Base-by-base conservation (phyloP, 2,329 filamentous ascomycete genomes). In the Diaporthe sp. region DNA sequence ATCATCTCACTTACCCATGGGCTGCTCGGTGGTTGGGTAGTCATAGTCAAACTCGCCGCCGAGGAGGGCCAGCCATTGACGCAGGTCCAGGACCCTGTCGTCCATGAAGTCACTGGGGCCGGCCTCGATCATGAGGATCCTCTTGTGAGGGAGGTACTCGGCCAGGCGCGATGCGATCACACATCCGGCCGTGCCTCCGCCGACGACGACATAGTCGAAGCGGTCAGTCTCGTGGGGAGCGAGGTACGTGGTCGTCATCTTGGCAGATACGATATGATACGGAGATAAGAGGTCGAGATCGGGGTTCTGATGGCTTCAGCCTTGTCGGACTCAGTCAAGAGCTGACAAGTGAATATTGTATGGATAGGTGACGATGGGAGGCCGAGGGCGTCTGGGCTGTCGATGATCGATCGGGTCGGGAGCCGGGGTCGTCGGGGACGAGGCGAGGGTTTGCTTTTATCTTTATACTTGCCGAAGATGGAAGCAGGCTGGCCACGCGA, bases 1-100 rank as follows among this genome's bases (percentile, higher is more conserved):
- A 39, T 5, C 37, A 39, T 39, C 1, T 73, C 49, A 84, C 84
- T 81, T 86, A 90, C 89, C 90, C 87, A 92, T 97, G 78, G 95
- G 95, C 87, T 98, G 95, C 86, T 97, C 95, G 65, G 92, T 95
- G 55, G 95, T 98, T 81, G 91, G 91, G 85, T 98, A 98, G 85
- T 98, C 95, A 85, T 96, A 98, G 86, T 98, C 95, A 77, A 98
- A 90, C 82, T 98, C 92, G 81, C 95, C 94, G 78, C 95, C 95
- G 39, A 98, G 91, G 70, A 98, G 88, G 78, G 90, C 92, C 78
- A 98, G 88, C 95, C 95, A 98, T 85, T 97, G 92, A 82, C 95
- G 95, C 79, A 98, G 90, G 80, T 96, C 92, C 70, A 98, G 90
- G 61, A 98, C 95, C 74, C 94, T 92, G 84, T 97, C 93, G 84